phyloP scores from a whole-genome alignment of 805 yeast genomes.

The Cyberlindnera mississippiensis region DNA sequence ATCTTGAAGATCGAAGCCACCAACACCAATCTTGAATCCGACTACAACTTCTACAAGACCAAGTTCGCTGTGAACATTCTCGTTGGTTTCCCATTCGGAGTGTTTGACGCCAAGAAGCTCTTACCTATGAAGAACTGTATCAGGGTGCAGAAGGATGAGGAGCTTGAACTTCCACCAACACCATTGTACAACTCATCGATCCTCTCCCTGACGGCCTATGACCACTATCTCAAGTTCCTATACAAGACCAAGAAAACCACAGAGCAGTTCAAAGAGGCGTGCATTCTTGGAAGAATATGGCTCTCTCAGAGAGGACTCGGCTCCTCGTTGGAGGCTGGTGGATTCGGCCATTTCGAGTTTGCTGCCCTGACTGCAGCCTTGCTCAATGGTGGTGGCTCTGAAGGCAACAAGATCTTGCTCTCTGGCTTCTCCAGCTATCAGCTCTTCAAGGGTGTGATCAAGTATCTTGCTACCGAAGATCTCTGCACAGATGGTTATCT shows the following conservation, averaged over 20 bases:
- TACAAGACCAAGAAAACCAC: conserved; percentile 73
- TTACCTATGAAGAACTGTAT: conserved; percentile 79
- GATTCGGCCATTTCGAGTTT: conserved; percentile 93
- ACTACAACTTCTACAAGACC: conserved; percentile 62
- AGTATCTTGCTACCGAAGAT: conserved; percentile 79
- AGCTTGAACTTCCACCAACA: conserved; percentile 58
- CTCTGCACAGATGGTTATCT: conserved; percentile 58
- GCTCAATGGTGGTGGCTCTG: conserved; percentile 75
- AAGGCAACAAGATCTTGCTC: conserved; percentile 70
- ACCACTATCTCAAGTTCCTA: conserved; percentile 67
- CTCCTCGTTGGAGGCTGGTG: conserved; percentile 60
- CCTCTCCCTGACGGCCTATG: conserved; percentile 62
- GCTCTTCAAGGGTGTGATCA: conserved; percentile 82
- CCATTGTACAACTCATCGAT: conserved; percentile 84
- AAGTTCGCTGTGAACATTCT: conserved; percentile 69
- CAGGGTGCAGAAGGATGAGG: conserved; percentile 46
- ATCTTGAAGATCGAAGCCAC: conserved; percentile 60
- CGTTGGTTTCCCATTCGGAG: conserved; percentile 65
- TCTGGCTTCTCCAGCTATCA: conserved; percentile 93
- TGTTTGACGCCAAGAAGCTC: conserved; percentile 72
- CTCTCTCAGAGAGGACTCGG: conserved; percentile 79
- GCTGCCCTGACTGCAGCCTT: conserved; percentile 76
- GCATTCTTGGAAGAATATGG: conserved; percentile 86
- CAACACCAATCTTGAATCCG: conserved; percentile 39
- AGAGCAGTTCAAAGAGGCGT: conserved; percentile 83